Base-by-base conservation (phyloP, 2,329 filamentous ascomycete genomes). In the Fusarium bulbicola region DNA sequence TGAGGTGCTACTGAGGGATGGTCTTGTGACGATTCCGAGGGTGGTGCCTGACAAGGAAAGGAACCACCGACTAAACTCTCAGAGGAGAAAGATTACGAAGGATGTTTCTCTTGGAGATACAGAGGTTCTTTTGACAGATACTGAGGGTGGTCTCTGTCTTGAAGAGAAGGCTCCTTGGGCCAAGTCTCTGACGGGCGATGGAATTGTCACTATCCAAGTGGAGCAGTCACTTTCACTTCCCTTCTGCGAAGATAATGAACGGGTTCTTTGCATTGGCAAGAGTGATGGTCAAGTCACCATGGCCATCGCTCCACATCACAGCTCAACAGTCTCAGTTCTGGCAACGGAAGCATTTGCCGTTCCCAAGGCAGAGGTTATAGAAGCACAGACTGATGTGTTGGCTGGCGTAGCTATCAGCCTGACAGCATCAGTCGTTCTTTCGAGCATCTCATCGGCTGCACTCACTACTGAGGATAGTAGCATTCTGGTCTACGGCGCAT, bases 201-300 rank as follows among this genome's bases (percentile, higher is more conserved):
- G 42, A 2, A n/a, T 30, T 16, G 20, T 15, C 6, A 56, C 3
- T 1, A 20, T 61, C 6, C 24, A 36, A 15, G 39, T 61, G 5
- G 47, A 61, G 8, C 30, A 45, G 15, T 61, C 59, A 15, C 30
- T 61, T 18, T 43, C 49, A 24, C 47, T 61, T 18, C 47, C 49
- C 4, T 56, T 56, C 8, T 54, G 24, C 11, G 20, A 18, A 21
- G 47, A 26, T 1, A 13, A 36, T 28, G 16, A 36, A 15, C 14
- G 18, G 4, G 20, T 61, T 7, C 39, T 61, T 2, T 61, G 47
- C 6, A 14, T 45, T 32, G 59, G 59, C 0, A 45, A 24, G 28
- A 30, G 5, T 11, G 8, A 26, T 16, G 39, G 8, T 8, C 20
- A 37, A 43, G 20, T 15, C 47, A 10, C 36, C 2, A 26, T 56